phyloP scores from a whole-genome alignment of 257 asterid species.

The Anisodus tanguticus region DNA sequence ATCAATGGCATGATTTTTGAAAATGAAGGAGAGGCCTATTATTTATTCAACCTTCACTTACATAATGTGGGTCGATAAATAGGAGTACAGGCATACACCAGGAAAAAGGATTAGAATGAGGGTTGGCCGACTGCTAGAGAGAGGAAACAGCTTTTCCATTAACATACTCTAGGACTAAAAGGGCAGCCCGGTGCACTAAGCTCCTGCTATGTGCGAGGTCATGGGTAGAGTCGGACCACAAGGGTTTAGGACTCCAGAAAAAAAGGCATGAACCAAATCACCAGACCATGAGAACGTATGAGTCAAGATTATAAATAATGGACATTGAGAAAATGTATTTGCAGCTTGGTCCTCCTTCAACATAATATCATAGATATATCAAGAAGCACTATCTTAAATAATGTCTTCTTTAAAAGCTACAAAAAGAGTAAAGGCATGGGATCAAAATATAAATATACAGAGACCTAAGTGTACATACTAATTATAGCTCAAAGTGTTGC shows the following conservation, averaged over 20 bases:
- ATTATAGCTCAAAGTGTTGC: slow-evolving; percentile 56
- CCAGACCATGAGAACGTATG: background rate
- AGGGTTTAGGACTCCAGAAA: no score
- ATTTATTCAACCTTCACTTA: background rate
- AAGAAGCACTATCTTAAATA: background rate
- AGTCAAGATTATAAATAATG: background rate
- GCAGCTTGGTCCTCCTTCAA: background rate
- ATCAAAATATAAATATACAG: background rate
- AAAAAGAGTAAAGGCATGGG: background rate
- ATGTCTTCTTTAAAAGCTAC: background rate
- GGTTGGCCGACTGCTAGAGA: background rate
- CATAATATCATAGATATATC: background rate
- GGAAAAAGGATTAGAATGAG: background rate
- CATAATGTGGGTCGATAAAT: background rate
- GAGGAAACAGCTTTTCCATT: background rate
- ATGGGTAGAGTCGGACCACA: no score
- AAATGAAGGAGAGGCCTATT: background rate
- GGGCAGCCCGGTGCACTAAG: no score
- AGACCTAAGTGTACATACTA: background rate
- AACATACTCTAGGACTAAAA: no score
- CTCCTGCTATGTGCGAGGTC: no score
- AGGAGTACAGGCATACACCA: background rate
- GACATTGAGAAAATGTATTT: background rate
- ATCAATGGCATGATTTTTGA: background rate
- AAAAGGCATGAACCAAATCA: no score